Percentiles rank a stretch among this genome's conserved stretches.
Evolutionary conservation across 2,329 filamentous ascomycete species (phyloP).

Genomic region (Aureobasidium sp.): DNA sequence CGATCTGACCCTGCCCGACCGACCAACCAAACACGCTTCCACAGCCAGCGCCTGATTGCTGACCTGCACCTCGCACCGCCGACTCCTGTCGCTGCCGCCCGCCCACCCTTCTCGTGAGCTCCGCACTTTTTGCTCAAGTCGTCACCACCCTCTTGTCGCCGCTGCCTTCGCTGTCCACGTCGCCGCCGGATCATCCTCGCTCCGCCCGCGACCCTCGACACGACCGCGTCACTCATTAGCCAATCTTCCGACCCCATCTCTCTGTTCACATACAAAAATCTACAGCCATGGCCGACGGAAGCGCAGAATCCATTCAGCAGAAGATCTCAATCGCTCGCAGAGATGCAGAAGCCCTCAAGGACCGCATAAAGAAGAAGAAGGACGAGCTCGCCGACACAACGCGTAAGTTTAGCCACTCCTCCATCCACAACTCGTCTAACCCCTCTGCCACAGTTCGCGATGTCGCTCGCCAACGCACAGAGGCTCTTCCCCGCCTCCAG

Average conservation of each 20-base stretch:
- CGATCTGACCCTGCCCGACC: background rate
- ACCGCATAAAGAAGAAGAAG: slow-evolving; percentile 99
- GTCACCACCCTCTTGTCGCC: background rate
- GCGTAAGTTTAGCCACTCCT: slow-evolving; percentile 53
- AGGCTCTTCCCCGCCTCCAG: slow-evolving; percentile 81
- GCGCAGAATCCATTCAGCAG: slow-evolving; percentile 43
- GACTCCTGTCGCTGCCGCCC: slow-evolving; percentile 8
- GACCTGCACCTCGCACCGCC: slow-evolving; percentile 5
- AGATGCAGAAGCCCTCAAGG: slow-evolving; percentile 95
- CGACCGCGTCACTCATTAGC: background rate
- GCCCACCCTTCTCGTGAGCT: slow-evolving; percentile 3
- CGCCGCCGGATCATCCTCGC: background rate
- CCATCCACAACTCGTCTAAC: background rate
- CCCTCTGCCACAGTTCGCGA: slow-evolving; percentile 60
- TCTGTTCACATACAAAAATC: background rate
- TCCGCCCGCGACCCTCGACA: background rate
- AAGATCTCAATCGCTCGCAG: slow-evolving; percentile 90
- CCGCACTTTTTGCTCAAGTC: background rate
- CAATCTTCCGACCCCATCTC: background rate
- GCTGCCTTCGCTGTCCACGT: background rate
- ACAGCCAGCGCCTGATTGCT: slow-evolving; percentile 2
- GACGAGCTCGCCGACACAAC: slow-evolving; percentile 97
- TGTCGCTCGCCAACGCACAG: slow-evolving; percentile 86
- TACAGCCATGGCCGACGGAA: slow-evolving; percentile 38
- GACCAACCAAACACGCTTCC: slow-evolving; percentile 9